Evolutionary conservation across 768 basidiomycete genomes (phyloP), one percentile per base, ranked within the genome.

Genomic region (Collybia sp.): DNA sequence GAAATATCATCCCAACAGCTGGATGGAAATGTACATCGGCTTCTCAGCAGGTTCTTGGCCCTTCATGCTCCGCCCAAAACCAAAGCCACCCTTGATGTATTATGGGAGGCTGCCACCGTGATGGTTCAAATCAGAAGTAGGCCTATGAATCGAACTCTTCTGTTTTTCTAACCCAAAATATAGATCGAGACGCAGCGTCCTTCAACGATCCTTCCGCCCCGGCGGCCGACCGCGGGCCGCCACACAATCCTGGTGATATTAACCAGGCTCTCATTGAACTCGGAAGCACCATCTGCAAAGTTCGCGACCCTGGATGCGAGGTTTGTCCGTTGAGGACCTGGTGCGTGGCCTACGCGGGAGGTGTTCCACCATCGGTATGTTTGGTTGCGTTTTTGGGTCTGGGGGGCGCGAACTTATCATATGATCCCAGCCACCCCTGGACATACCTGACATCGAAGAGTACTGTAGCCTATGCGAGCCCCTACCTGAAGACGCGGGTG

Each of bases 181-280:
- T 12, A 39, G 31, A 42, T 25, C 35, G n/a, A 20, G 32, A 35
- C 20, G 38, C 47, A 36, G 35, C 33, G 33, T n/a, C 18, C 19
- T 16, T 17, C 42, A 52, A 59, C 57, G 31, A 55, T 57, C 33
- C 31, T 37, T 35, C 42, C 18, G 37, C 17, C 8, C 30, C 49
- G 30, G 31, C 37, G 11, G 31, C 37, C 9, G 20, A 9, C 5
- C 8, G 12, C 17, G 30, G 20, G 40, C 35, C 18, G 9, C 43
- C 58, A 36, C 72, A 76, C 30, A 62, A 75, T 50, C 79, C 92
- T 0, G 91, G 93, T 13, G 89, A 94, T 60, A 73, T 93, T 52
- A 95, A 95, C 58, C 88, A 96, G 67, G 93, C 89, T 12, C 72
- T 98, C 42, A 97, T 97, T 61, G 94, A 98, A 60, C 80, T 97